Base-by-base conservation (phyloP, 768 basidiomycete species). In the Cystobasidium ongulense region DNA sequence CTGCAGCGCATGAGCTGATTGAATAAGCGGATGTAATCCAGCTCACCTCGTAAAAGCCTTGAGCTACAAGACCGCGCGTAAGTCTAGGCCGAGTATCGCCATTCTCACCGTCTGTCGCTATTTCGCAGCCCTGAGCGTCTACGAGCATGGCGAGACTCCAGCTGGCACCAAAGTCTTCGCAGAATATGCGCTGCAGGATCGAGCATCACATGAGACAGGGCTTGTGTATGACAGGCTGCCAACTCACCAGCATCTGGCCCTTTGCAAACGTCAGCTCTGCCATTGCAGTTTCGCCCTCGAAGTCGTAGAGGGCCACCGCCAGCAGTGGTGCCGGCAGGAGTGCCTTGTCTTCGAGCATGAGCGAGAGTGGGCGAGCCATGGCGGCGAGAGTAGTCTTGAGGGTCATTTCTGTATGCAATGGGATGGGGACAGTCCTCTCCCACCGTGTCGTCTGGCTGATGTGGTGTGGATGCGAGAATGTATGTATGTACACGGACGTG, bases 101-200 rank as follows among this genome's bases (percentile, higher is more conserved):
- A 15, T 35, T 36, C 25, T 41, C 63, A 11, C 31, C 57, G 8
- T 52, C 41, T n/a, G 52, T 41, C 11, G 11, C 11, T 17, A 46
- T 13, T 50, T 67, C 65, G 65, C 27, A 8, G 23, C 65, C 65
- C n/a, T 67, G 41, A 13, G 43, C 65, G 27, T 67, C 65, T 1
- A 67, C 41, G 50, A 67, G 65, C 65, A 67, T 67, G 3, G 29
- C 65, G 41, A 67, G 25, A 38, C 41, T 46, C 65, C 65, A 67
- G 43, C 65, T 50, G 11, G 43, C 65, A 1, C 41, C 52, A 25
- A 67, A 50, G 36, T 67, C 65, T 50, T 67, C 65, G 65, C 65
- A 67, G 46, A 67, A 67, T 27, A 67, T 38, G 46, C 46, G 46
- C 46, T 50, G 46, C 7, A 39, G 39, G 39, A 39, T 39, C 17